Percentiles rank a stretch among this genome's conserved stretches.
phyloP scores from a whole-genome alignment of 1,139 yeast genomes.

The Kodamaea derodonti region DNA sequence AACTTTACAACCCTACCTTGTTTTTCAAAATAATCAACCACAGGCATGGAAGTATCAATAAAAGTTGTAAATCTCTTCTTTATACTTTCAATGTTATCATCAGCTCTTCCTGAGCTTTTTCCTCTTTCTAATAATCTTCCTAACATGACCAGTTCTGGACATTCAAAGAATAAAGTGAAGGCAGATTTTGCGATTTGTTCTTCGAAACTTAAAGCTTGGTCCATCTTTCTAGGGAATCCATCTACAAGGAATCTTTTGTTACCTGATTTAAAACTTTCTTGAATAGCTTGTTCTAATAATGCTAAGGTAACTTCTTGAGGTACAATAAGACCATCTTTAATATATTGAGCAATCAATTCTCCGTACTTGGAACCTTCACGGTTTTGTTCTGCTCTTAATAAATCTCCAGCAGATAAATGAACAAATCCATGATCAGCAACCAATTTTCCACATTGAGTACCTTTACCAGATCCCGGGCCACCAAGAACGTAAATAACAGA shows the following conservation, averaged over 20 bases:
- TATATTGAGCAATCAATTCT: conserved; percentile 75
- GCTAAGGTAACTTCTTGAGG: conserved; percentile 95
- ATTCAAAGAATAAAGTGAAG: conserved; percentile 85
- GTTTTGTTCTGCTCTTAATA: conserved; percentile 85
- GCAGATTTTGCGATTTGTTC: conserved; percentile 70
- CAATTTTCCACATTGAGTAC: conserved; percentile 88
- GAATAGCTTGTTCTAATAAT: conserved; percentile 74
- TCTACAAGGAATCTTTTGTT: conserved; percentile 68
- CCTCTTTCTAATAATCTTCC: conserved; percentile 85
- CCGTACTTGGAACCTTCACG: conserved; percentile 84
- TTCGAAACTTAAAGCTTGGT: conserved; percentile 91
- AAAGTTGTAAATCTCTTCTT: conserved; percentile 85
- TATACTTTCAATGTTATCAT: conserved; percentile 89
- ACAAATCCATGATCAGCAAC: conserved; percentile 79
- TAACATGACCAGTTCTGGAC: conserved; percentile 89
- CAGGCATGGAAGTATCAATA: conserved; percentile 91
- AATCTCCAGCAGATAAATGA: conserved; percentile 92
- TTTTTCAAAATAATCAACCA: conserved; percentile 75
- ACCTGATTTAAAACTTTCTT: conserved; percentile 50
- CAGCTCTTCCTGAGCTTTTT: conserved; percentile 89
- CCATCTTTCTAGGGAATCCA: conserved; percentile 98
- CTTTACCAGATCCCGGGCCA: conserved; percentile 94
- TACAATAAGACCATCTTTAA: conserved; percentile 85
- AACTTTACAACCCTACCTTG: conserved; percentile 77
- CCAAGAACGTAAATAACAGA: conserved; percentile 87